Base-by-base conservation (phyloP, 1,284 basidiomycete genomes). In the Tremellales sp. region DNA sequence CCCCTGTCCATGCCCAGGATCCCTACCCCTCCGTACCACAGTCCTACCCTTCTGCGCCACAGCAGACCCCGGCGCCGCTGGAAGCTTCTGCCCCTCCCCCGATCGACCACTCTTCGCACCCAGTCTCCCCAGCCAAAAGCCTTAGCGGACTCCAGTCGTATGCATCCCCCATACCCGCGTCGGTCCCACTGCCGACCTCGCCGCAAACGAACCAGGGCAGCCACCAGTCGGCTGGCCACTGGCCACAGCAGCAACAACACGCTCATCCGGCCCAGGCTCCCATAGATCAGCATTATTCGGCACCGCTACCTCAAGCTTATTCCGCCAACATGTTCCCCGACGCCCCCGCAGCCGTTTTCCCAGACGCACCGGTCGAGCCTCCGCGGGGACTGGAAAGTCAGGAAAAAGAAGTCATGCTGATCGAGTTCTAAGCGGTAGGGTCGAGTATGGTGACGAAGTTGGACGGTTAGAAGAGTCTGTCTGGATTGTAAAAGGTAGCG, bases 281-380 rank as follows among this genome's bases (percentile, higher is more conserved):
- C 19, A 13, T 13, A 27, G n/a, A 28, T 8, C 49, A 31, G 12
- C 39, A 43, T 18, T 43, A 50, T 13, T 65, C 61, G 27, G 9
- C 19, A 19, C 35, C 19, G 26, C 47, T n/a, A 19, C 53, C 43
- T n/a, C 51, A 50, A 16, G 54, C 51, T 25, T 44, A 72, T 71
- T 54, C 53, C 16, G 56, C 55, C 57, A 34, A 50, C 21, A 63
- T 46, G 19, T 65, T 60, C 56, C 63, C 57, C 12, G 43, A 46
- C 25, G 60, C 64, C 26, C 49, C 52, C 5, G 48, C 55, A 3
- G 60, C 59, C 28, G 78, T 78, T 50, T 85, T 89, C 74, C 86
- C 86, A 1, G 75, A 76, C 39, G 86, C 78, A 4, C 87, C 87
- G n/a, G n/a, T n/a, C n/a, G n/a, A n/a, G n/a, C n/a, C n/a, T n/a